Conservation (phyloP, 129 eudicot genomes). For the Erigeron canadensis region DNA sequence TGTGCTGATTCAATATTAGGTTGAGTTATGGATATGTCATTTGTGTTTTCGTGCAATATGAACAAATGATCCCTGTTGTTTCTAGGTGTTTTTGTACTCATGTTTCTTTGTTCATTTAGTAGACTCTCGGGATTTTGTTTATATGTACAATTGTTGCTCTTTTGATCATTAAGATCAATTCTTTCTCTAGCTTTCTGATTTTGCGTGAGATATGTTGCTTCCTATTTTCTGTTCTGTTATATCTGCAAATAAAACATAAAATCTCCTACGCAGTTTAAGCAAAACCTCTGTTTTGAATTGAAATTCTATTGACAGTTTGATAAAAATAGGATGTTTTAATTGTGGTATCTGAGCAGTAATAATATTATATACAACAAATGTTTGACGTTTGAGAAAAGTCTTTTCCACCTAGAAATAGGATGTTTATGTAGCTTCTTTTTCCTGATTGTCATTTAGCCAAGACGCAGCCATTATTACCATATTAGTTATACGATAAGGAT, state of each 20-base stretch:
- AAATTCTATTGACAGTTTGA: not conserved
- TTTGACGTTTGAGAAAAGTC: too few species aligned
- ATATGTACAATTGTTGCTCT: slow-evolving; percentile 2
- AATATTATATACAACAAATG: too few species aligned
- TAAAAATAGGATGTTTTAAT: not conserved
- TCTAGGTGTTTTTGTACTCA: slow-evolving; percentile 12
- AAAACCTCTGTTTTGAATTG: not conserved
- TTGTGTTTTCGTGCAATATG: not conserved
- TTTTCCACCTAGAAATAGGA: too few species aligned
- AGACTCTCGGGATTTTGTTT: not conserved
- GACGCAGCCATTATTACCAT: not conserved
- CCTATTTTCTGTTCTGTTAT: not conserved
- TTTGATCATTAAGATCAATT: not conserved
- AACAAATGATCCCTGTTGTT: not conserved
- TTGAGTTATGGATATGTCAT: not conserved
- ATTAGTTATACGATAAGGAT: not conserved
- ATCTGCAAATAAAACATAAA: not conserved
- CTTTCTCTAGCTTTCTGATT: not conserved
- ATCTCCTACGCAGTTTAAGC: not conserved
- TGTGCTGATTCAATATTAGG: not conserved
- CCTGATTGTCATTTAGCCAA: not conserved
- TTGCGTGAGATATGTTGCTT: not conserved
- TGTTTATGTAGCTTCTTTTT: too few species aligned
- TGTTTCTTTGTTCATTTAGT: not conserved
- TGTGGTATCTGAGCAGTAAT: not conserved